Percentiles rank a stretch among this genome's conserved stretches.
Evolutionary conservation across 164 flowering plant genomes (phyloP).

Genomic region (Kingdonia uniflora): DNA sequence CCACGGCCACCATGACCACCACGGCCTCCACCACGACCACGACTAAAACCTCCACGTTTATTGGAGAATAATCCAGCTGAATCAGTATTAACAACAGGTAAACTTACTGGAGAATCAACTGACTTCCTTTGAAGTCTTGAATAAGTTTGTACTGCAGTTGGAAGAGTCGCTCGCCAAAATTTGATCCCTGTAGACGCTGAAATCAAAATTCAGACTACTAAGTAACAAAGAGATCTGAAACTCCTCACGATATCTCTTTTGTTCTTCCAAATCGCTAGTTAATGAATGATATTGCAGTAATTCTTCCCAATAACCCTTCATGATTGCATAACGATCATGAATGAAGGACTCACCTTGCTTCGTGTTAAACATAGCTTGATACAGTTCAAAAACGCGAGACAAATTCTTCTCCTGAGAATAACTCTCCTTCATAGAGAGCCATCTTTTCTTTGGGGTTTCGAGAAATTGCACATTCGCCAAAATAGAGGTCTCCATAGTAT

Average conservation of each 20-base stretch:
- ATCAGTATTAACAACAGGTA: neutral
- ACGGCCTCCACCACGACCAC: neutral
- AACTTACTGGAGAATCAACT: no score
- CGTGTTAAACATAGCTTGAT: neutral
- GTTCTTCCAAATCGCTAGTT: neutral
- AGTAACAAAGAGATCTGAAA: neutral
- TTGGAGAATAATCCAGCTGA: neutral
- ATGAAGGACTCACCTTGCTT: neutral
- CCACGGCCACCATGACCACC: neutral
- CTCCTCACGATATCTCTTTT: neutral
- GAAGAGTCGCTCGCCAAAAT: neutral
- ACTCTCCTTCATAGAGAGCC: neutral
- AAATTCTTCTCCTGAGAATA: neutral
- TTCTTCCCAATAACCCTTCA: neutral
- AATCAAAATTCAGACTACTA: neutral
- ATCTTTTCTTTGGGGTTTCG: neutral
- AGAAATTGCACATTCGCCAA: neutral
- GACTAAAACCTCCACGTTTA: neutral
- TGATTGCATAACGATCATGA: neutral
- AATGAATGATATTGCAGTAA: neutral
- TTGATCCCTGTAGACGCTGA: neutral
- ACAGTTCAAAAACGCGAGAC: neutral
- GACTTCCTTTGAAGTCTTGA: neutral
- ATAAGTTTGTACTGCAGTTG: neutral
- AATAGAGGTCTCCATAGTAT: neutral